Evolutionary conservation across 2,329 filamentous ascomycete genomes (phyloP), one percentile per base, ranked within the genome.

Genomic region (Botrytis pseudocinerea): DNA sequence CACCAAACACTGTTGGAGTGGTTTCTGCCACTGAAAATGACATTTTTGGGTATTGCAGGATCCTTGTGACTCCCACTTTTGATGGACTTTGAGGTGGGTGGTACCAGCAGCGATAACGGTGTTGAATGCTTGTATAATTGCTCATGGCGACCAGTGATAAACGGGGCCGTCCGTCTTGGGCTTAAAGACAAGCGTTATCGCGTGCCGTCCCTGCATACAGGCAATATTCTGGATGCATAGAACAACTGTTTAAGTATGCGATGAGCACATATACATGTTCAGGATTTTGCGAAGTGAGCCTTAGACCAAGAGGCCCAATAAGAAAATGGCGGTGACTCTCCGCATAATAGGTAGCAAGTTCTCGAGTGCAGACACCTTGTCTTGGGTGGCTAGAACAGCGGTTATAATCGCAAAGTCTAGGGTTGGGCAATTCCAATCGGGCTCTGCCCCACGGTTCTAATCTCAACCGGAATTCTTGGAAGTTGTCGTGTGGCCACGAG

Each of bases 11-110:
- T 20, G 64, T 18, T 54, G 64, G 46, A 28, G 8, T 9, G 40
- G n/a, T 51, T 54, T 28, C 44, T 32, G 46, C 44, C 63, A 28
- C 22, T 68, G 18, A 38, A 57, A 28, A 68, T 22, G 35, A 28
- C 10, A 68, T 57, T 12, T 5, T 42, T 25, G 25, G 10, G 44
- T 5, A 25, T 48, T 48, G 22, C 28, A 40, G 16, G n/a, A 68
- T 22, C 16, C 32, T 38, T 66, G 32, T 42, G 35, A 42, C 40
- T 57, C 35, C 65, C 65, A 69, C 65, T 69, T 69, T 59, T 57
- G 65, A 57, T 69, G 22, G 25, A 32, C 5, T 32, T 42, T 51
- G 6, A 25, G 44, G 28, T 54, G 25, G 51, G 51, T 57, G 28
- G 20, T 35, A 16, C 9, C 12, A 18, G 32, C 63, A 42, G 48